Evolutionary conservation across 148 eudicot genomes (phyloP).

Genomic region (Rhododendron kiyosumense): DNA sequence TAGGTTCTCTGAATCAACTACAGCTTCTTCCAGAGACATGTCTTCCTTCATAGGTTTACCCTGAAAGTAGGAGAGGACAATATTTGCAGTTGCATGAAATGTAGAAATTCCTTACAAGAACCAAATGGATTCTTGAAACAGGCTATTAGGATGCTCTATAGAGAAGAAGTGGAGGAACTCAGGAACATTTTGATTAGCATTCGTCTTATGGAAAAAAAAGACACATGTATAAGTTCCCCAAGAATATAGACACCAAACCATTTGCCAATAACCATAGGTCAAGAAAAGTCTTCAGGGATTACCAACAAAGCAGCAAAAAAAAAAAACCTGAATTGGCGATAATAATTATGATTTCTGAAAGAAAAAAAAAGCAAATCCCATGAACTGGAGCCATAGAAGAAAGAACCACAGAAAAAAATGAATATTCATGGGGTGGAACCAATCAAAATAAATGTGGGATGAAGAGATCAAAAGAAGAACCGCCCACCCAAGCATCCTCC

Average conservation of each 20-base stretch:
- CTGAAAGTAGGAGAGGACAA: slow-evolving; percentile 32
- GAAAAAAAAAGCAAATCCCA: background rate
- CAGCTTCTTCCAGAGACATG: slow-evolving; percentile 79
- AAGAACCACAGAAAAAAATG: background rate
- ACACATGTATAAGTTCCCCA: background rate
- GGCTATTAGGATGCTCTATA: background rate
- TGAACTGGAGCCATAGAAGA: background rate
- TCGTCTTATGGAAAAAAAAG: background rate
- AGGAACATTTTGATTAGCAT: background rate
- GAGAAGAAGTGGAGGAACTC: background rate
- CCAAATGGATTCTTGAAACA: background rate
- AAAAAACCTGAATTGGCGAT: background rate
- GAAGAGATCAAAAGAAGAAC: background rate
- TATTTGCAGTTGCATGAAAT: background rate
- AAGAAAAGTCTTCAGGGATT: background rate
- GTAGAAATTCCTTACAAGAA: background rate
- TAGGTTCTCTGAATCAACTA: slow-evolving; percentile 88
- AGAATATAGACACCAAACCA: background rate
- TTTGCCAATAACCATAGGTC: background rate
- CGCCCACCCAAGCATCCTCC: background rate
- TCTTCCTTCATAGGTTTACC: slow-evolving; percentile 61
- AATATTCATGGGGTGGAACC: background rate
- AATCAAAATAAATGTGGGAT: background rate
- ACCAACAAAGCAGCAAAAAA: background rate
- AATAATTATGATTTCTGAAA: background rate